These are phyloP conservation scores for Phlyctochytrium planicorne DNA, from an alignment of 192 early-diverging fungal genomes.

Conservation along the genomic window DNA sequence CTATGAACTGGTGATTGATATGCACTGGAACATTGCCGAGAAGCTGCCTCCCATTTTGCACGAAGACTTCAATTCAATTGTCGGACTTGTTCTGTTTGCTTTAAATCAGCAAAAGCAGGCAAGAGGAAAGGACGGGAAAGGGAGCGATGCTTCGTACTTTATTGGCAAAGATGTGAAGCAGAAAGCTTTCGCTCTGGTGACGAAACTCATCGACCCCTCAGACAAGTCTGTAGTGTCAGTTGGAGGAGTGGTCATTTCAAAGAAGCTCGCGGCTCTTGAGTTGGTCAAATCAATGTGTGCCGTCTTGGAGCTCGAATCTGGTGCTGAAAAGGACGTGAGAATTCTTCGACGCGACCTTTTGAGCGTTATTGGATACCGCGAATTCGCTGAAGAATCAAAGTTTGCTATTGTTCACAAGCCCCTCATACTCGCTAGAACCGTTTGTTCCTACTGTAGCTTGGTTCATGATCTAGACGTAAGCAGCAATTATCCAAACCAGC, in stretches of 20 bases:
- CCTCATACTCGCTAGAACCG: conserved; percentile 73
- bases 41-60: conserved; percentile 80
- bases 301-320: conserved; percentile 73
- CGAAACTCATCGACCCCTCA: not conserved
- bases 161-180: not conserved
- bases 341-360: conserved; percentile 79
- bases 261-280: conserved; percentile 71
- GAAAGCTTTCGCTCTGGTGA: not conserved
- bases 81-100: conserved; percentile 51
- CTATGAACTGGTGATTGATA: conserved; percentile 32
- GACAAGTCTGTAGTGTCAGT: too few relatives aligned
- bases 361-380: conserved; percentile 68
- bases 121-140: not conserved
- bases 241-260: not conserved
- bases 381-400: conserved; percentile 76
- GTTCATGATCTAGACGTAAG: conserved; percentile 89
- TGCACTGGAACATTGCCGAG: conserved; percentile 90
- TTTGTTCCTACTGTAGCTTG: conserved; percentile 86
- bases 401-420: conserved; percentile 84
- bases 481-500: conserved; percentile 71
- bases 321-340: conserved; percentile 74
- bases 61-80: conserved; percentile 62
- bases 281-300: conserved; percentile 75
- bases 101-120: conserved; percentile 48
- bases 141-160: not conserved